Evolutionary conservation across 2,329 filamentous ascomycete genomes (phyloP), one percentile per base, ranked within the genome.

Genomic region (Pseudogymnoascus sp.): DNA sequence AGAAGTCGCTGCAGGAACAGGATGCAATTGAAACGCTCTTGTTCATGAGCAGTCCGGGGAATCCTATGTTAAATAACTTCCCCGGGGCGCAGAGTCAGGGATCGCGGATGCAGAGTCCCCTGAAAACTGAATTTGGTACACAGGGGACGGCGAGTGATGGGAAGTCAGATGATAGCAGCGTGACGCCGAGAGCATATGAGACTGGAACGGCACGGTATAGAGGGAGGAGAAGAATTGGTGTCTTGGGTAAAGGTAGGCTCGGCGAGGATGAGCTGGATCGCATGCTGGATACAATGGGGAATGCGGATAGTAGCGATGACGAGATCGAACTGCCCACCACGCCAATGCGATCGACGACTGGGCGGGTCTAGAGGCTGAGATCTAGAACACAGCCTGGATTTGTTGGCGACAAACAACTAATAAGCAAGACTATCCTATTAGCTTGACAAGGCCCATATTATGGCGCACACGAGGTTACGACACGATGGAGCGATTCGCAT

Each of bases 1-100:
- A 86, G 61, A 86, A 89, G 64, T 85, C 84, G 20, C 76, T 82
- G 7, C 82, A 88, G 59, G 90, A 94, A 70, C 88, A 91, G 69
- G 90, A 93, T 68, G 90, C 90, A 5, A 85, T 93, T 54, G 89
- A 92, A 70, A 88, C 88, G 0, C 74, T 94, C 22, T 77, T 93
- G 25, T 91, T 92, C 69, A 88, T 94, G 84, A 91, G 89, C 68
- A 90, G 87, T 64, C 88, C 88, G 0, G 86, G 86, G 14, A 89
- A 90, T 71, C 85, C 83, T 63, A 73, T 86, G 67, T 83, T 83
- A 64, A 81, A 82, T 63, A 70, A 74, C 8, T 84, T 84, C 62
- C 78, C 81, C 2, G 67, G 72, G 11, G 73, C 75, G n/a, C 62
- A 64, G 38, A 65, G 58, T 20, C 67, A 68, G 60, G 61, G 18